A percentile compares a stretch with the other conserved stretches of the same genome.
These are phyloP conservation scores for Colletotrichum sp. DNA, from an alignment of 2,329 filamentous ascomycete species.

Conservation along the genomic window DNA sequence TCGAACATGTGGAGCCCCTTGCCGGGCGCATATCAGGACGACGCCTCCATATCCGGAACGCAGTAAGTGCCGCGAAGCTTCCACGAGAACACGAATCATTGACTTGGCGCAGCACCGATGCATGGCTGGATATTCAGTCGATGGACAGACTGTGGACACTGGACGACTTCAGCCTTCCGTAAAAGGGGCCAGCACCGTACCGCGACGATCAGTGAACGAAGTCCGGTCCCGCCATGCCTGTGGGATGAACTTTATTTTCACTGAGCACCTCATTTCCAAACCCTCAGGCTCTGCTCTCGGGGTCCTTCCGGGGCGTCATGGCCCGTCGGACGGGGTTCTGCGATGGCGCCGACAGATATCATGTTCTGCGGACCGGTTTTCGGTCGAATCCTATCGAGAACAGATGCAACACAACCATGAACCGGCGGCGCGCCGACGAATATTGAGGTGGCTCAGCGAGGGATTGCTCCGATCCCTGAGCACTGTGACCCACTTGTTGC, in stretches of 20 bases:
- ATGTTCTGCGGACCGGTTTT: background rate
- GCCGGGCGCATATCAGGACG: background rate
- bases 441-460: background rate
- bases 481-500: background rate
- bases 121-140: slow-evolving; percentile 5
- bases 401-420: background rate
- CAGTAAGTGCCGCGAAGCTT: background rate
- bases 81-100: background rate
- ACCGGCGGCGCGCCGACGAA: background rate
- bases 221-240: background rate
- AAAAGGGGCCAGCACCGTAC: background rate
- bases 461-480: background rate
- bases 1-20: slow-evolving; percentile 8
- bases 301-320: background rate
- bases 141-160: background rate
- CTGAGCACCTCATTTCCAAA: background rate
- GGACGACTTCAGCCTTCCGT: background rate
- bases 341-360: background rate
- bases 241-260: background rate
- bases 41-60: background rate
- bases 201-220: background rate
- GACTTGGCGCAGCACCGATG: background rate
- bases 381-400: background rate
- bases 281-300: background rate
- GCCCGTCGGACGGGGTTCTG: background rate